Conservation (phyloP, 257 asterid genomes). For the Salvia hispanica region DNA sequence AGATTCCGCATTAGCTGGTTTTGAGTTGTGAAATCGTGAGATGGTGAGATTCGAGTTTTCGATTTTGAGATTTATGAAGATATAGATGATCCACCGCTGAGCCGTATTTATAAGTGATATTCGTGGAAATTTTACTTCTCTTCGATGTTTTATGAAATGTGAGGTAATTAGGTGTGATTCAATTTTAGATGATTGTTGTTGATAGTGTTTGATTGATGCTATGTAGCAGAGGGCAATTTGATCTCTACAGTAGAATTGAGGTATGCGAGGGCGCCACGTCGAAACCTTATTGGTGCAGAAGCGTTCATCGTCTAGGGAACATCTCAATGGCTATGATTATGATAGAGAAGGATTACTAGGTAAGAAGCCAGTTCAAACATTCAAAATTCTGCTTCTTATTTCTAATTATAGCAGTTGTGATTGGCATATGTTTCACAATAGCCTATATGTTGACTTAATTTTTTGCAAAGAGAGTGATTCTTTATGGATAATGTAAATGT, state of each 20-base stretch:
- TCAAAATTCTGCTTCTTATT: too few relatives aligned
- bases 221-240: slow-evolving; percentile 38
- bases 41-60: not conserved
- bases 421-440: slow-evolving; percentile 1
- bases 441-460: slow-evolving; percentile 2
- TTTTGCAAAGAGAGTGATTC: not conserved
- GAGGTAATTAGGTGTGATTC: slow-evolving; percentile 2
- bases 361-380: slow-evolving; percentile 19
- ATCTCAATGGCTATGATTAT: slow-evolving; percentile 44
- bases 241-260: slow-evolving; percentile 30
- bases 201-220: slow-evolving; percentile 22
- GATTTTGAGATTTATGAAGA: slow-evolving; percentile 1
- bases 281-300: slow-evolving; percentile 60
- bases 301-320: slow-evolving; percentile 64
- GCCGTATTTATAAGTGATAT: not conserved
- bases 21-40: not conserved
- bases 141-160: not conserved
- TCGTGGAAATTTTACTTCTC: too few relatives aligned
- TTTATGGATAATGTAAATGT: not conserved
- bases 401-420: not conserved
- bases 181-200: not conserved
- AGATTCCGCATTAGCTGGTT: too few relatives aligned
- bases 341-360: slow-evolving; percentile 54
- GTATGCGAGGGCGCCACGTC: slow-evolving; percentile 54
- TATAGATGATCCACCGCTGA: slow-evolving; percentile 19